phyloP scores from a whole-genome alignment of 2,329 filamentous ascomycete species.

The Claviceps africana region DNA sequence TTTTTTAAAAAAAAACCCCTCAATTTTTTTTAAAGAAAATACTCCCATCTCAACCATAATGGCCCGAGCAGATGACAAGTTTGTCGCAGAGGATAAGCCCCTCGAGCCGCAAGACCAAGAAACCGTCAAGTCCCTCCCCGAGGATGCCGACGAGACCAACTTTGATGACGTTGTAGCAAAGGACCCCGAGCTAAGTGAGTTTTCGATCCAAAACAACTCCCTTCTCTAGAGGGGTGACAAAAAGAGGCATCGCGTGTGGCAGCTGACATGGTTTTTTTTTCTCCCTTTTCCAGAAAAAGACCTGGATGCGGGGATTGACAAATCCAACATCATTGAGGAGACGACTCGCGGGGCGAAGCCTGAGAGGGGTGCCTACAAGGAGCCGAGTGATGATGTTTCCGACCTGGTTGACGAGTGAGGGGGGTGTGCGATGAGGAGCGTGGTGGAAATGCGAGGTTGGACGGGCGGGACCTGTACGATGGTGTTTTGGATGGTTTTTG shows the following conservation, averaged over 20 bases:
- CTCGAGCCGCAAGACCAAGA: not conserved
- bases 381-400: slow-evolving; percentile 2
- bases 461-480: not conserved
- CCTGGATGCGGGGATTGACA: slow-evolving; percentile 1
- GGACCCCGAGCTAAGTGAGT: slow-evolving; percentile 4
- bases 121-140: slow-evolving; percentile 3
- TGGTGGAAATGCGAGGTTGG: no score
- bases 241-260: no score
- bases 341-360: slow-evolving; percentile 3
- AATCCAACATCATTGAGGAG: slow-evolving; percentile 4
- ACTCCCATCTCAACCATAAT: not conserved
- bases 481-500: no score
- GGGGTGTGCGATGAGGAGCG: no score
- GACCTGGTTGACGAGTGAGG: slow-evolving; percentile 2
- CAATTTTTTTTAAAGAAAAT: not conserved
- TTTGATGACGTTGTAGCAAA: slow-evolving; percentile 1
- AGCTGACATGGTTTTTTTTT: not conserved
- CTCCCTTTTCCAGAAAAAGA: not conserved
- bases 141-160: slow-evolving; percentile 1
- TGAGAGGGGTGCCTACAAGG: not conserved
- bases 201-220: not conserved
- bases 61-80: slow-evolving; percentile 1
- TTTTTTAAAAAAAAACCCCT: not conserved
- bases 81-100: slow-evolving; percentile 1
- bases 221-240: no score